These are phyloP conservation scores for Pyrenochaeta sp. DNA, from an alignment of 2,329 filamentous ascomycete genomes.

Conservation along the genomic window DNA sequence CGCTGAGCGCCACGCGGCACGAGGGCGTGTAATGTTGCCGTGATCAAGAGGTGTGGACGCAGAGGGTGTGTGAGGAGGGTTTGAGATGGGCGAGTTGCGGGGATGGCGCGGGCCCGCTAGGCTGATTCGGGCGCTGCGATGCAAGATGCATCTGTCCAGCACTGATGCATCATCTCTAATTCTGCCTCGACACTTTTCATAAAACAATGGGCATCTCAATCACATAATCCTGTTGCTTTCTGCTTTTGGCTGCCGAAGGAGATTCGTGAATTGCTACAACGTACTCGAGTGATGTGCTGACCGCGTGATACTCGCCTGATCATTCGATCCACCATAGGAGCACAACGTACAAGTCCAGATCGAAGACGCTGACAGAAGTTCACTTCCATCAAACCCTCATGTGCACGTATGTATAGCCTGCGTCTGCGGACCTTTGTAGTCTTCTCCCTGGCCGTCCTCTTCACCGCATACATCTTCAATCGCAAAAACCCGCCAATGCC, in stretches of 20 bases:
- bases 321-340: slow-evolving; percentile 9
- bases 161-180: too few species aligned
- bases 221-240: too few species aligned
- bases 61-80: slow-evolving; percentile 33
- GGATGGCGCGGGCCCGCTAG: slow-evolving; percentile 13
- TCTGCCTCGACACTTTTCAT: too few species aligned
- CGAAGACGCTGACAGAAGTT: not conserved
- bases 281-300: not conserved
- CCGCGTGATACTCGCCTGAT: slow-evolving; percentile 17
- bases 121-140: not conserved
- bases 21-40: slow-evolving; percentile 39
- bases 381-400: not conserved
- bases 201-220: too few species aligned
- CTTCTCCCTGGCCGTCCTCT: slow-evolving; percentile 1
- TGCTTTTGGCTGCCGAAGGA: too few species aligned
- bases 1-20: slow-evolving; percentile 4
- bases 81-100: slow-evolving; percentile 21
- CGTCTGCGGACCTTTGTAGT: not conserved
- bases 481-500: slow-evolving; percentile 3
- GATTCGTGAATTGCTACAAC: not conserved
- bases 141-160: not conserved
- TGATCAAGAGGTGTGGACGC: slow-evolving; percentile 19
- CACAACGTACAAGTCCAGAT: too few species aligned
- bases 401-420: slow-evolving; percentile 4
- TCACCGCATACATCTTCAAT: slow-evolving; percentile 11